These are phyloP conservation scores for Aspergillus nidulans DNA, from an alignment of 495 filamentous ascomycete genomes.

Conservation along the genomic window DNA sequence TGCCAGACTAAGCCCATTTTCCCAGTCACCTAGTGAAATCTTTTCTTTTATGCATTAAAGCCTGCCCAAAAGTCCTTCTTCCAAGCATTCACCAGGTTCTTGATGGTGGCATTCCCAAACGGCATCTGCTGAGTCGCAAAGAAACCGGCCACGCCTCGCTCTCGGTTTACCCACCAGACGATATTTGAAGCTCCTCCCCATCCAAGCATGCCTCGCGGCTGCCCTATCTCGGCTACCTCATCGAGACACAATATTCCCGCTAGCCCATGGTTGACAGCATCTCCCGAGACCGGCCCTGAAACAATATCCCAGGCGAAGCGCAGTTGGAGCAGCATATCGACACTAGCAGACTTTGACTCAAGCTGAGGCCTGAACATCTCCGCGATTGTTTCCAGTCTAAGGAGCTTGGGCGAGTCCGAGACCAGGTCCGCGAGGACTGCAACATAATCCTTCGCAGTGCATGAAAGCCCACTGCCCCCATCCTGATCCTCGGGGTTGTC, in stretches of 20 bases:
- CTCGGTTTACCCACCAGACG: constrained; percentile 11
- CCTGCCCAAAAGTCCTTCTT: constrained; percentile 9
- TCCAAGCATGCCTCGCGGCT: neutral
- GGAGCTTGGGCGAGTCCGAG: neutral
- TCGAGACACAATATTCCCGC: neutral
- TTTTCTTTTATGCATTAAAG: neutral
- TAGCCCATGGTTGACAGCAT: constrained; percentile 4
- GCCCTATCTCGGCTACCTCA: neutral
- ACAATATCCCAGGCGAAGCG: neutral
- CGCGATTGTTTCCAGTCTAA: constrained; percentile 1
- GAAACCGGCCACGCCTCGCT: constrained; percentile 4
- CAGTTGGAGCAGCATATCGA: neutral
- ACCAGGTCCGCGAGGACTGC: constrained; percentile 2
- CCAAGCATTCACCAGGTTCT: constrained; percentile 6
- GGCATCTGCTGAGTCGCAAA: constrained; percentile 9
- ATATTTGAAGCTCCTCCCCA: constrained; percentile 9
- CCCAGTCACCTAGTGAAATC: too few relatives aligned
- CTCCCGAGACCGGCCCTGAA: neutral
- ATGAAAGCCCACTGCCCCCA: neutral
- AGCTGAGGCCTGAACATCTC: constrained; percentile 13
- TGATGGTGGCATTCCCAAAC: neutral
- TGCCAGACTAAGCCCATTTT: too few relatives aligned
- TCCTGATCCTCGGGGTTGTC: constrained; percentile 8
- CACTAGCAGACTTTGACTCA: neutral
- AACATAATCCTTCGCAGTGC: neutral